Evolutionary conservation across 495 filamentous ascomycete species (phyloP).

Genomic region (Glutinoglossum americanum): DNA sequence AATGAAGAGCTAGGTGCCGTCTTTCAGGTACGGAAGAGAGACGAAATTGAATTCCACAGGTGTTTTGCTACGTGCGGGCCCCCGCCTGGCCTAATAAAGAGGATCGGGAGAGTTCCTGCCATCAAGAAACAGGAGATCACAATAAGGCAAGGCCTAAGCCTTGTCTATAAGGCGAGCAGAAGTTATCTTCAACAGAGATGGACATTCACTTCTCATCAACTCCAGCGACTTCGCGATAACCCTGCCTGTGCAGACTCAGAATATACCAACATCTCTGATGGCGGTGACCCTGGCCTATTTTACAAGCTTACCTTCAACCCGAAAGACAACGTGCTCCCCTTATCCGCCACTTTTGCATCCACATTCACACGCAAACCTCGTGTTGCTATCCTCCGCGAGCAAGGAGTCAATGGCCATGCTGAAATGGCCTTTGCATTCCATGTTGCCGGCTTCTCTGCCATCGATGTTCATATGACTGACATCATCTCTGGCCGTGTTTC

Average conservation of each 20-base stretch:
- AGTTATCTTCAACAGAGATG: constrained; percentile 68
- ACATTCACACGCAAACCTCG: constrained; percentile 53
- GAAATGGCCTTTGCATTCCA: constrained; percentile 97
- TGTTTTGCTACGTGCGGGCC: constrained; percentile 89
- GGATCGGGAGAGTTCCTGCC: constrained; percentile 53
- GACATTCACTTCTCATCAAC: constrained; percentile 69
- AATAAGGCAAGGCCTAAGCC: constrained; percentile 43
- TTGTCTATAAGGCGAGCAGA: constrained; percentile 47
- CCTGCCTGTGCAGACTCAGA: constrained; percentile 73
- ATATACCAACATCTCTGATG: constrained; percentile 53
- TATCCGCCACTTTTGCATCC: constrained; percentile 41
- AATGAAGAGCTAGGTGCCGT: constrained; percentile 95
- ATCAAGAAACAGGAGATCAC: constrained; percentile 65
- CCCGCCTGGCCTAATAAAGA: constrained; percentile 54
- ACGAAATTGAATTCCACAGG: constrained; percentile 65
- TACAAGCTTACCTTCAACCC: constrained; percentile 74
- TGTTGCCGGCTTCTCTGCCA: constrained; percentile 68
- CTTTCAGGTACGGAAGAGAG: constrained; percentile 73
- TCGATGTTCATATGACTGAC: constrained; percentile 96
- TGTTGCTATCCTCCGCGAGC: constrained; percentile 85
- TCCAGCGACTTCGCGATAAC: constrained; percentile 84
- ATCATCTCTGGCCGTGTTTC: constrained; percentile 56
- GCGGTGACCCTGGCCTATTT: constrained; percentile 58
- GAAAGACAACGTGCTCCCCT: constrained; percentile 47
- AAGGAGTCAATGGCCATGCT: constrained; percentile 84